Percentiles rank a stretch among this genome's conserved stretches.
These are phyloP conservation scores for Priceomyces medius DNA, from an alignment of 805 yeast genomes.

Conservation along the genomic window DNA sequence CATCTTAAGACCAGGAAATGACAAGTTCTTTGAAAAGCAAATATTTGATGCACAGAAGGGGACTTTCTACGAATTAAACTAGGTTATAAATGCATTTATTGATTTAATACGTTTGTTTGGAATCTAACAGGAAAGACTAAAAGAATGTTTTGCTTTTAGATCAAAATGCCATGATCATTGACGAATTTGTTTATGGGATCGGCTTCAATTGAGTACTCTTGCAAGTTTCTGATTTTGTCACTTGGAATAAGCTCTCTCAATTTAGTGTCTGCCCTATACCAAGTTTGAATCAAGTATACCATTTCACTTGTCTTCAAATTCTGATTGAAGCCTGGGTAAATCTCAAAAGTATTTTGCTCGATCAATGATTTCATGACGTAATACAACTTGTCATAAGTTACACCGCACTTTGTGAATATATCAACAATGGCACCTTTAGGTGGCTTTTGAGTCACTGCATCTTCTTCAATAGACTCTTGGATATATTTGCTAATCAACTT, in stretches of 20 bases:
- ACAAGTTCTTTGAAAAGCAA: slow-evolving; percentile 27
- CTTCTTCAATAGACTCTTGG: slow-evolving; percentile 34
- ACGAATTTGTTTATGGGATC: slow-evolving; percentile 53
- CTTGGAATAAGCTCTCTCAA: slow-evolving; percentile 55
- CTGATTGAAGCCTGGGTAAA: slow-evolving; percentile 46
- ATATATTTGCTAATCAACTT: slow-evolving; percentile 62
- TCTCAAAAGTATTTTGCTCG: slow-evolving; percentile 56
- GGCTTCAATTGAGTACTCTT: slow-evolving; percentile 46
- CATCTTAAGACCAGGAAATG: slow-evolving; percentile 25
- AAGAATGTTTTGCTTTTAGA: slow-evolving; percentile 7
- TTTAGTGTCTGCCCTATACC: slow-evolving; percentile 67
- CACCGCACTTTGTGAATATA: slow-evolving; percentile 62
- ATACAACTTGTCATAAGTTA: slow-evolving; percentile 63
- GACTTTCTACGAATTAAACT: slow-evolving; percentile 44
- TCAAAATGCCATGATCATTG: slow-evolving; percentile 14
- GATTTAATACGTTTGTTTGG: slow-evolving; percentile 1
- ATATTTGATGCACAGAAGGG: slow-evolving; percentile 40
- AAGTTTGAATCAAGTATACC: slow-evolving; percentile 59
- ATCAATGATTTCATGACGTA: slow-evolving; percentile 61
- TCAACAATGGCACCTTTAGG: slow-evolving; percentile 60
- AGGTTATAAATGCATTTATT: slow-evolving; percentile 7
- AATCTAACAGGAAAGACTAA: slow-evolving; percentile 1
- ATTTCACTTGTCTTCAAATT: slow-evolving; percentile 50
- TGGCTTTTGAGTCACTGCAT: slow-evolving; percentile 31
- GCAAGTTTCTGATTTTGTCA: slow-evolving; percentile 45